A percentile compares a stretch with the other conserved stretches of the same genome.
These are phyloP conservation scores for Endocladia muricata DNA, from an alignment of 31 red algal genomes.

Conservation along the genomic window DNA sequence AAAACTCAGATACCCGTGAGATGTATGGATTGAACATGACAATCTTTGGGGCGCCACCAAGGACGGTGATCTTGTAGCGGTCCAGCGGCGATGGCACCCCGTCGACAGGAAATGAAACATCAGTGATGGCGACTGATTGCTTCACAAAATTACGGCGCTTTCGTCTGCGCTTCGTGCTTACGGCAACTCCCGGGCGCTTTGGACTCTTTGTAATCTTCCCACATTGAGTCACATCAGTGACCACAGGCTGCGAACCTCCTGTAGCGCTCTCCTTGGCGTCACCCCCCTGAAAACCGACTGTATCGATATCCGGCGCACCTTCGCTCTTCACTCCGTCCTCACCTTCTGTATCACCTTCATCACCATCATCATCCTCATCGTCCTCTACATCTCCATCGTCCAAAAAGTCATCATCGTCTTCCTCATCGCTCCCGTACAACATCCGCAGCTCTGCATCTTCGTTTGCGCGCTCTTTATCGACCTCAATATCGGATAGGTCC, in stretches of 20 bases:
- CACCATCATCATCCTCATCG: conserved; percentile 48
- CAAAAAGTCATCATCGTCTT: conserved; percentile 73
- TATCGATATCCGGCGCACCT: neutral
- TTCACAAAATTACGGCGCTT: neutral
- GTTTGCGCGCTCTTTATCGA: conserved; percentile 36
- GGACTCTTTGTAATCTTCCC: neutral
- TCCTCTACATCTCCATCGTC: conserved; percentile 50
- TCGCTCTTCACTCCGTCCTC: neutral
- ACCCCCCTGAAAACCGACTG: too few species aligned
- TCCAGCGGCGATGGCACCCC: conserved; percentile 6
- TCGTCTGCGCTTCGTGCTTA: neutral
- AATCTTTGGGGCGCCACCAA: conserved; percentile 13
- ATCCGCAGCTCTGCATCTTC: conserved; percentile 61
- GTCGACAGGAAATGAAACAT: conserved; percentile 9
- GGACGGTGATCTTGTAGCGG: neutral
- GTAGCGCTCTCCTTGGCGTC: neutral
- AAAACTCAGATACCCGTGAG: conserved; percentile 16
- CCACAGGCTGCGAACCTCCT: neutral
- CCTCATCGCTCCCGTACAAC: conserved; percentile 71
- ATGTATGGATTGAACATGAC: conserved; percentile 64
- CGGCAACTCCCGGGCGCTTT: neutral
- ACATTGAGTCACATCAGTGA: neutral
- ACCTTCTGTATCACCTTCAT: conserved; percentile 18
- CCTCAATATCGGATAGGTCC: conserved; percentile 52
- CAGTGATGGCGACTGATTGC: conserved; percentile 10